A percentile compares a stretch with the other conserved stretches of the same genome.
These are phyloP conservation scores for Asterophora lycoperdoides DNA, from an alignment of 768 basidiomycete genomes.

Conservation along the genomic window DNA sequence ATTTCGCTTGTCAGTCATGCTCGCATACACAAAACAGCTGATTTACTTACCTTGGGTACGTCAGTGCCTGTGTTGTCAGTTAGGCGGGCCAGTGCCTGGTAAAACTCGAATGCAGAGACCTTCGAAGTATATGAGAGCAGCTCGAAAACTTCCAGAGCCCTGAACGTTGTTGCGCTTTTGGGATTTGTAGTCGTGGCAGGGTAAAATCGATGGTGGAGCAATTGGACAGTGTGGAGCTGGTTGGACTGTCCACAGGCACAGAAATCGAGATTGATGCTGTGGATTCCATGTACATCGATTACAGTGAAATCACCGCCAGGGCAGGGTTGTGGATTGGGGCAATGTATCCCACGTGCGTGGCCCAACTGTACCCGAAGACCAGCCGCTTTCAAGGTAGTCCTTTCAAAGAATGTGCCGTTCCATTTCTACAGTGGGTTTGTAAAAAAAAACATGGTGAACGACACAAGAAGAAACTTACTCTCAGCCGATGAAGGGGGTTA, in stretches of 20 bases:
- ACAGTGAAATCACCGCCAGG: conserved; percentile 3
- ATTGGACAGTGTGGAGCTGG: conserved; percentile 10
- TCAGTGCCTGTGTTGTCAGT: conserved; percentile 12
- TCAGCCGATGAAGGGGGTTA: conserved; percentile 9
- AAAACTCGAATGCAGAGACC: conserved; percentile 10
- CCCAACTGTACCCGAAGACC: conserved; percentile 23
- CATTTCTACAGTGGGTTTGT: conserved; percentile 13
- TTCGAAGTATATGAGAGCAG: conserved; percentile 12
- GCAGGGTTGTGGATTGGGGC: conserved; percentile 2
- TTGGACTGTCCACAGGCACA: conserved; percentile 7
- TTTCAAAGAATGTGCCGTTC: conserved; percentile 16
- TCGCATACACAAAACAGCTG: background rate
- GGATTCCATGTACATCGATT: conserved; percentile 1
- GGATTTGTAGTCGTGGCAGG: conserved; percentile 7
- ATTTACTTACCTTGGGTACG: conserved; percentile 6
- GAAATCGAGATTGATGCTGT: conserved; percentile 7
- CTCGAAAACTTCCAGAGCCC: conserved; percentile 8
- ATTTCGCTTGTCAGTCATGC: background rate
- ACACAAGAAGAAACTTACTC: conserved; percentile 1
- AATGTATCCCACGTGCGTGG: conserved; percentile 9
- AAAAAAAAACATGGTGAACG: too few relatives aligned
- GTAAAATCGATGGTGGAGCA: conserved; percentile 6
- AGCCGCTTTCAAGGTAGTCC: conserved; percentile 12
- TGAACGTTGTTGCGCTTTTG: conserved; percentile 12
- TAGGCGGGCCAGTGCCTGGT: conserved; percentile 4